Base-by-base conservation (phyloP, 202 grass and related monocot species). In the Tripidium arundinaceum region DNA sequence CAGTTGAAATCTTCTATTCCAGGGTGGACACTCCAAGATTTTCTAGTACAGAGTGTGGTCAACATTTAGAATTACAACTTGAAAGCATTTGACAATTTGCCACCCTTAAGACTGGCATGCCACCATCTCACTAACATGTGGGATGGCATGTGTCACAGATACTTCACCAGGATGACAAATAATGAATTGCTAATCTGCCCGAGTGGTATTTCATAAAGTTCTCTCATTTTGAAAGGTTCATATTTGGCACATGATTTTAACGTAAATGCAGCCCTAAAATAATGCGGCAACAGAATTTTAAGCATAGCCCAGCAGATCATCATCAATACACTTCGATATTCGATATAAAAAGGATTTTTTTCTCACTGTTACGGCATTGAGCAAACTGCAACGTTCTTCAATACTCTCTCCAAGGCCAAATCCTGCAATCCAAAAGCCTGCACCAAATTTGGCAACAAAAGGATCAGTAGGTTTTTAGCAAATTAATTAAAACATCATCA, bases 361-460 rank as follows among this genome's bases (percentile, higher is more conserved):
- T 80, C 93, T 91, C 67, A 98, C 94, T 31, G 88, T 94, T 74
- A 91, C 81, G 50, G 90, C 90, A 89, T 93, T 77, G 41, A 98
- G 90, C 65, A 98, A 87, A 89, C 58, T 78, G 45, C 79, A 81
- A 19, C 92, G 90, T 84, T 93, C 94, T 86, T 98, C 94, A 21
- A 86, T 74, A 83, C 64, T 88, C 57, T 98, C 94, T 67, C 94
- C 94, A 79, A 94, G 67, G 24, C 94, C 94, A 91, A 98, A 98
- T 62, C 92, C 94, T 57, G 92, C 92, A 62, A 98, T 94, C 86
- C 88, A 94, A 91, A 92, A 98, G 27, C 92, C 94, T 98, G 76
- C 11, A 90, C 8, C 31, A 77, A 77, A 47, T 11, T 55, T 65
- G 29, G 43, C 29, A 83, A 79, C 31, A 80, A 69, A 50, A 41